A percentile compares a stretch with the other conserved stretches of the same genome.
phyloP scores from a whole-genome alignment of 1,139 yeast genomes.

The Saccharomyces hybrid region DNA sequence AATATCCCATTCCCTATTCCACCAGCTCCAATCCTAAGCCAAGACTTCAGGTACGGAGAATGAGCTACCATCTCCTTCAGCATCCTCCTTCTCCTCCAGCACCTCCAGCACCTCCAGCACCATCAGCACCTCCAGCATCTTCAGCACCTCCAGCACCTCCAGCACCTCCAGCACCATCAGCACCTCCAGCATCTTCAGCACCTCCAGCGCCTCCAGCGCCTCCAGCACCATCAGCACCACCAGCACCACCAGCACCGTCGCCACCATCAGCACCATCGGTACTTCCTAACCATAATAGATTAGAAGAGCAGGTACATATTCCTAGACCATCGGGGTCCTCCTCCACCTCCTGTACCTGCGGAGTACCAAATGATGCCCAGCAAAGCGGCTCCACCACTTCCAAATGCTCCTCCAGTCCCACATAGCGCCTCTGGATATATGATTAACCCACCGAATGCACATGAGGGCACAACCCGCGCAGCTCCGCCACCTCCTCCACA shows the following conservation, averaged over 20 bases:
- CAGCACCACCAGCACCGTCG: constrained; percentile 6
- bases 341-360: not conserved
- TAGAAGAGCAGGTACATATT: not conserved
- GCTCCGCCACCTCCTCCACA: not conserved
- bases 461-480: not conserved
- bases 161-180: constrained; percentile 2
- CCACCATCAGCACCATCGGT: constrained; percentile 2
- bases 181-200: constrained; percentile 9
- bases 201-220: constrained; percentile 14
- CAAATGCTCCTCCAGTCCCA: constrained; percentile 5
- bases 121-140: constrained; percentile 20
- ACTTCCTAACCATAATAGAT: not conserved
- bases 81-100: constrained; percentile 12
- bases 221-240: constrained; percentile 1
- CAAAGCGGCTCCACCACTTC: not conserved
- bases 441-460: not conserved
- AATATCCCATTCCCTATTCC: constrained; percentile 8
- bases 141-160: constrained; percentile 15
- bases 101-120: constrained; percentile 16
- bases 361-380: not conserved
- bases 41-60: constrained; percentile 8
- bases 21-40: constrained; percentile 13
- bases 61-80: constrained; percentile 6
- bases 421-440: not conserved
- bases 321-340: not conserved